Conservation (phyloP, 2,329 filamentous ascomycete genomes). For the Fusarium duplospermum region DNA sequence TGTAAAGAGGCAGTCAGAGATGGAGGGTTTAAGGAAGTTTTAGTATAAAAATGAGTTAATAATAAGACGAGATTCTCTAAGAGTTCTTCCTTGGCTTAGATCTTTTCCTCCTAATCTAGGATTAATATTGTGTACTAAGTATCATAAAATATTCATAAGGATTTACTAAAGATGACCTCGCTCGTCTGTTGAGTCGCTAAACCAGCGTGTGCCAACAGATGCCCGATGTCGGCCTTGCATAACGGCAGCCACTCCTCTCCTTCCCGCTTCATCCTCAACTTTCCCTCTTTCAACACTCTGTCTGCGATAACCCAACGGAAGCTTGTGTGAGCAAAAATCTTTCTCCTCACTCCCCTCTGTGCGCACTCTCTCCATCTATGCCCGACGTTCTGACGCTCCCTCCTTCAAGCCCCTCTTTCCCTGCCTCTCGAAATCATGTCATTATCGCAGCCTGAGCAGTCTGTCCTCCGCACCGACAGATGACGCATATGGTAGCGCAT, state of each 20-base stretch:
- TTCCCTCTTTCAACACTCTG: not conserved
- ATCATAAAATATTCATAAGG: no score
- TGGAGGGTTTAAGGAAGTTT: no score
- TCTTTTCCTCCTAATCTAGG: no score
- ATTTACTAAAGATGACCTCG: no score
- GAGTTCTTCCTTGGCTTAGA: no score
- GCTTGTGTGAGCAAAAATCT: not conserved
- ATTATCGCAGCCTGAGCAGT: not conserved
- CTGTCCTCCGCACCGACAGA: not conserved
- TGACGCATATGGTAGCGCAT: not conserved
- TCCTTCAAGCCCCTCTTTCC: not conserved
- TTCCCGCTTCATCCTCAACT: not conserved
- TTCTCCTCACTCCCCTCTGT: not conserved
- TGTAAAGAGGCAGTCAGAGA: no score
- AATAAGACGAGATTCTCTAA: no score
- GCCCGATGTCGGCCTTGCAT: not conserved
- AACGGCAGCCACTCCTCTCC: not conserved
- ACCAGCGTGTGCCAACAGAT: not conserved
- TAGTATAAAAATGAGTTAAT: no score
- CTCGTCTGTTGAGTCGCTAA: not conserved
- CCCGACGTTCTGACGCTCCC: not conserved
- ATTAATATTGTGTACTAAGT: no score
- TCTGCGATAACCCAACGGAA: not conserved
- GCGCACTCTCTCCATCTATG: not conserved
- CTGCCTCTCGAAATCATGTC: not conserved